These are phyloP conservation scores for Malassezia japonica DNA, from an alignment of 1,284 basidiomycete species.

Conservation along the genomic window DNA sequence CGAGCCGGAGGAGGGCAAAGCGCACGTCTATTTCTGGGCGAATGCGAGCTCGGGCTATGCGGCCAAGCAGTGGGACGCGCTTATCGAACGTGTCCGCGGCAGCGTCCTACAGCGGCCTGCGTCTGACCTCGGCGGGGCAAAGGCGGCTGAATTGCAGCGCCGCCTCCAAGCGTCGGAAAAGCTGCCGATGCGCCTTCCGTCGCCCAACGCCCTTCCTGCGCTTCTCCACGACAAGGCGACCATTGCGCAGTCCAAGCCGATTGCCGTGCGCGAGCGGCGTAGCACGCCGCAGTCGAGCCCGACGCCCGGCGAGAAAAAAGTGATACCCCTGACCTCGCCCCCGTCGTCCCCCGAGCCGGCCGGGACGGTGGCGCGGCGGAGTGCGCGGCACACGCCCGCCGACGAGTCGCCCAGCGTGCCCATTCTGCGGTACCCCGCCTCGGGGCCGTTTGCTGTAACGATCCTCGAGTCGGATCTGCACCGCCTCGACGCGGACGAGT, in stretches of 20 bases:
- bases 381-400: not conserved
- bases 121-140: not conserved
- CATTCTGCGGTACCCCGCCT: conserved; percentile 28
- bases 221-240: too few relatives aligned
- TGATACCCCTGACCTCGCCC: not conserved
- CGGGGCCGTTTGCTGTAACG: conserved; percentile 27
- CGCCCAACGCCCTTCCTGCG: too few relatives aligned
- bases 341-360: not conserved
- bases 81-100: not conserved
- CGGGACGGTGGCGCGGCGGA: not conserved
- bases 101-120: not conserved
- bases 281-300: not conserved
- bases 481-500: conserved; percentile 30
- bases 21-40: not conserved
- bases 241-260: not conserved
- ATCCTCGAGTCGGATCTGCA: conserved; percentile 26
- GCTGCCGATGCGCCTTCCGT: not conserved
- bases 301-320: not conserved
- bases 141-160: not conserved
- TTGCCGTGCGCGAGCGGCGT: too few relatives aligned
- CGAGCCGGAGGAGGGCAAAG: not conserved
- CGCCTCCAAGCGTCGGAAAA: not conserved
- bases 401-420: not conserved
- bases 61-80: not conserved
- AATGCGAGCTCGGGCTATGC: not conserved